Conservation (phyloP, 306 rosid genomes). For the Sesbania bispinosa region DNA sequence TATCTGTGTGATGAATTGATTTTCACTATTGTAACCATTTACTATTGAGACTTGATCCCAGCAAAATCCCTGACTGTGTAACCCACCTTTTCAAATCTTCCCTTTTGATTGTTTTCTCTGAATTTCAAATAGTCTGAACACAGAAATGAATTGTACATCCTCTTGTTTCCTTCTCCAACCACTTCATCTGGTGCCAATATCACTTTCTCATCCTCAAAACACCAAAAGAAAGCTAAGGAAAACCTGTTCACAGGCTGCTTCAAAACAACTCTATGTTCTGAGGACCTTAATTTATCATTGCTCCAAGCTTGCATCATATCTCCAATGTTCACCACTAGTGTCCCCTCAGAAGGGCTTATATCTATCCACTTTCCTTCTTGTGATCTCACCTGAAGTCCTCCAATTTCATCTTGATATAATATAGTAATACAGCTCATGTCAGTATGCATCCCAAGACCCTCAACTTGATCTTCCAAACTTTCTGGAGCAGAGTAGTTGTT, state of each 20-base stretch:
- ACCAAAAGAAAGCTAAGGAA: slow-evolving; percentile 91
- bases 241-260: slow-evolving; percentile 58
- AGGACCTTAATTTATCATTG: slow-evolving; percentile 74
- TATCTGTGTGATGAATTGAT: slow-evolving; percentile 5
- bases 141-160: slow-evolving; percentile 57
- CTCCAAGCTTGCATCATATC: slow-evolving; percentile 97
- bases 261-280: slow-evolving; percentile 81
- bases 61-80: slow-evolving; percentile 84
- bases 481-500: slow-evolving; percentile 72
- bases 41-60: slow-evolving; percentile 39
- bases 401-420: slow-evolving; percentile 74
- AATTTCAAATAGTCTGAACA: slow-evolving; percentile 75
- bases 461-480: slow-evolving; percentile 43
- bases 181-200: slow-evolving; percentile 69
- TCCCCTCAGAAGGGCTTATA: slow-evolving; percentile 67
- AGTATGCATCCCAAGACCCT: slow-evolving; percentile 97
- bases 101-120: slow-evolving; percentile 78
- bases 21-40: slow-evolving; percentile 12
- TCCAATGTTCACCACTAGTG: slow-evolving; percentile 83
- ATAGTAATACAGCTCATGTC: slow-evolving; percentile 94
- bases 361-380: slow-evolving; percentile 80
- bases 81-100: slow-evolving; percentile 88
- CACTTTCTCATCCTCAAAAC: slow-evolving; percentile 75
- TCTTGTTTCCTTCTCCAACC: slow-evolving; percentile 57
- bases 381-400: slow-evolving; percentile 89